phyloP scores from a whole-genome alignment of 2,329 filamentous ascomycete species.

The Phaeosphaeria sp. region DNA sequence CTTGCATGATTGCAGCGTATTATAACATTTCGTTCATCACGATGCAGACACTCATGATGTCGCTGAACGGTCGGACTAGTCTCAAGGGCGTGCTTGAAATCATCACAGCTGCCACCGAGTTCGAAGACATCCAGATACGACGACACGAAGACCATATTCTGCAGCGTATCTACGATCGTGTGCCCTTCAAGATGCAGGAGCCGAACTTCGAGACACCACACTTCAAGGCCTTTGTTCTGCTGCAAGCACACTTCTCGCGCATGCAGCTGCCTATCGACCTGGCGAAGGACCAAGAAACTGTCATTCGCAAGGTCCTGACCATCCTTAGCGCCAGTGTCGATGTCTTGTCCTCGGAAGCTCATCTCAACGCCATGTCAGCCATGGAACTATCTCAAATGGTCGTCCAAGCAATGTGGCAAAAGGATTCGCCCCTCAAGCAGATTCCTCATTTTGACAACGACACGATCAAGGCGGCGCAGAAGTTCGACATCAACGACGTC shows the following conservation, averaged over 20 bases:
- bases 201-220: constrained; percentile 89
- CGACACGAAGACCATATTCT: constrained; percentile 89
- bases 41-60: constrained; percentile 97
- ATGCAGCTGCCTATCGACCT: constrained; percentile 97
- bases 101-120: constrained; percentile 94
- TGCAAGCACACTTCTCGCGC: constrained; percentile 96
- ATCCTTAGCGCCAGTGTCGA: constrained; percentile 92
- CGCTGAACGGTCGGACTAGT: constrained; percentile 85
- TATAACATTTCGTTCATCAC: constrained; percentile 99
- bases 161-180: constrained; percentile 89
- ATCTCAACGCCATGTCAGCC: constrained; percentile 95
- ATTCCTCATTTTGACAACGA: constrained; percentile 92
- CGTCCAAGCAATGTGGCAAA: constrained; percentile 98
- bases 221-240: constrained; percentile 96
- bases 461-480: constrained; percentile 80
- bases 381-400: constrained; percentile 99
- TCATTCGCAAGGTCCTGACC: constrained; percentile 83
- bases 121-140: constrained; percentile 92
- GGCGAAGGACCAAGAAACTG: constrained; percentile 91
- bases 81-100: constrained; percentile 97
- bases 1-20: constrained; percentile 97
- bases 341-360: constrained; percentile 92
- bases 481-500: constrained; percentile 86
- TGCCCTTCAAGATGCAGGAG: constrained; percentile 94
- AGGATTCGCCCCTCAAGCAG: constrained; percentile 94